Evolutionary conservation across 768 basidiomycete genomes (phyloP).

Genomic region (Pholiota molesta): DNA sequence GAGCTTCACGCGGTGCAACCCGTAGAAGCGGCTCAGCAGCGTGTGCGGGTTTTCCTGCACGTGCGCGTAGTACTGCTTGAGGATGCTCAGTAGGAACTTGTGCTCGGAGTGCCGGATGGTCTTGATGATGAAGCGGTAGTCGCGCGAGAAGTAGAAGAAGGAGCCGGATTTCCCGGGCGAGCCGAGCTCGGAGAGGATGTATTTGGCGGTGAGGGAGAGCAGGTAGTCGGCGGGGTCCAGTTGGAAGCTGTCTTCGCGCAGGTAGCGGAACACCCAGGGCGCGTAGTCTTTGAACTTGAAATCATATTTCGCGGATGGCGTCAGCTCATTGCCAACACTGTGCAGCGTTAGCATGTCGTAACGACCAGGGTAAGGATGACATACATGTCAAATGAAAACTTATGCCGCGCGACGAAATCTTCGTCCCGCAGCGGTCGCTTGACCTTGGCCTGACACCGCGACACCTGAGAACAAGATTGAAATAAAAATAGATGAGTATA

Average conservation of each 20-base stretch:
- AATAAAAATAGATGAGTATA: conserved; percentile 20
- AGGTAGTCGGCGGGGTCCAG: conserved; percentile 98
- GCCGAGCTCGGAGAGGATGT: conserved; percentile 96
- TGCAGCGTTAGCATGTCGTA: not conserved
- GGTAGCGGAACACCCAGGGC: conserved; percentile 94
- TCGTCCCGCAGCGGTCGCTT: conserved; percentile 81
- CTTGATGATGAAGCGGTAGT: conserved; percentile 99
- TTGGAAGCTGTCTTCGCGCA: conserved; percentile 93
- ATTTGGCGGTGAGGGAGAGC: conserved; percentile 93
- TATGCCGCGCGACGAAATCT: conserved; percentile 89
- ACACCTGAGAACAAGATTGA: conserved; percentile 58
- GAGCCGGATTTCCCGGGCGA: conserved; percentile 98
- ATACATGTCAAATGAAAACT: conserved; percentile 96
- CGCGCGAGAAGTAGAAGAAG: conserved; percentile 98
- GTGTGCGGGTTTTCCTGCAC: conserved; percentile 93
- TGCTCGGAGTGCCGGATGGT: conserved; percentile 95
- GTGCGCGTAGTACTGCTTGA: conserved; percentile 84
- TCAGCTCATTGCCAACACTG: conserved; percentile 96
- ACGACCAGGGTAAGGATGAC: conserved; percentile 29
- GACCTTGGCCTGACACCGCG: conserved; percentile 95
- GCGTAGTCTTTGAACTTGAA: conserved; percentile 99
- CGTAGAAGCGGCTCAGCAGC: conserved; percentile 92
- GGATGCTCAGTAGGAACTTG: conserved; percentile 86
- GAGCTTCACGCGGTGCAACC: conserved; percentile 95
- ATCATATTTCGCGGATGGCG: conserved; percentile 97